Evolutionary conservation across 495 filamentous ascomycete species (phyloP).

Genomic region (Hypoxylon rickii): DNA sequence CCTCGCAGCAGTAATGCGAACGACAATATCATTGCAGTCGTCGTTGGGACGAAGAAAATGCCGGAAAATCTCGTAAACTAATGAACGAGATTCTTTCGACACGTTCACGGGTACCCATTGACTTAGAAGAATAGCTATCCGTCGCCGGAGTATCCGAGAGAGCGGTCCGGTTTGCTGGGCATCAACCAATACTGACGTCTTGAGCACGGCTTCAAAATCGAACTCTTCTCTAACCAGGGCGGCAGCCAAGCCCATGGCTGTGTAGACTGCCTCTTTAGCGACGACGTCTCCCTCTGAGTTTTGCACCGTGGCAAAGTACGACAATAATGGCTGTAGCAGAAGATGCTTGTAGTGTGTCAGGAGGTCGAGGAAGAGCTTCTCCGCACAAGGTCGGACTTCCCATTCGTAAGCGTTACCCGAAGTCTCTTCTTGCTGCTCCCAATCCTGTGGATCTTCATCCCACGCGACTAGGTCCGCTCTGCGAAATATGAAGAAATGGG

Average conservation of each 20-base stretch:
- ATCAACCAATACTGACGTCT: slow-evolving; percentile 74
- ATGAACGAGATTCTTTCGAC: slow-evolving; percentile 61
- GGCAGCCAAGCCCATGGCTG: slow-evolving; percentile 84
- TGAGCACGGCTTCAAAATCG: slow-evolving; percentile 81
- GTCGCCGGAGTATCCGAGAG: slow-evolving; percentile 84
- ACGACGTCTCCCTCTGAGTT: slow-evolving; percentile 71
- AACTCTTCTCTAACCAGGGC: slow-evolving; percentile 68
- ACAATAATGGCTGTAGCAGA: slow-evolving; percentile 73
- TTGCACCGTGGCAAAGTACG: slow-evolving; percentile 75
- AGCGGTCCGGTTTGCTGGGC: slow-evolving; percentile 74
- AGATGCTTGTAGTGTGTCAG: slow-evolving; percentile 83
- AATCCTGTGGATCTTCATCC: slow-evolving; percentile 91
- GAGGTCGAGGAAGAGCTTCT: slow-evolving; percentile 91
- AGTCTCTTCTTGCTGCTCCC: slow-evolving; percentile 83
- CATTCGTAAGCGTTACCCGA: slow-evolving; percentile 83
- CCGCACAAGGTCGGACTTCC: slow-evolving; percentile 84
- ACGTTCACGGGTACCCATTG: slow-evolving; percentile 86
- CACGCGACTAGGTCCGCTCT: slow-evolving; percentile 82
- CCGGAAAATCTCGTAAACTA: slow-evolving; percentile 89
- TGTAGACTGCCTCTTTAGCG: slow-evolving; percentile 91
- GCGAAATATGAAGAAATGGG: slow-evolving; percentile 87
- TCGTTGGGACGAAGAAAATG: slow-evolving; percentile 82
- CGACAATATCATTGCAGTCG: slow-evolving; percentile 83
- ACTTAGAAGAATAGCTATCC: slow-evolving; percentile 83
- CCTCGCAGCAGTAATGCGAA: slow-evolving; percentile 86